phyloP scores from a whole-genome alignment of 768 basidiomycete genomes.

The Gloeostereum incarnatum region DNA sequence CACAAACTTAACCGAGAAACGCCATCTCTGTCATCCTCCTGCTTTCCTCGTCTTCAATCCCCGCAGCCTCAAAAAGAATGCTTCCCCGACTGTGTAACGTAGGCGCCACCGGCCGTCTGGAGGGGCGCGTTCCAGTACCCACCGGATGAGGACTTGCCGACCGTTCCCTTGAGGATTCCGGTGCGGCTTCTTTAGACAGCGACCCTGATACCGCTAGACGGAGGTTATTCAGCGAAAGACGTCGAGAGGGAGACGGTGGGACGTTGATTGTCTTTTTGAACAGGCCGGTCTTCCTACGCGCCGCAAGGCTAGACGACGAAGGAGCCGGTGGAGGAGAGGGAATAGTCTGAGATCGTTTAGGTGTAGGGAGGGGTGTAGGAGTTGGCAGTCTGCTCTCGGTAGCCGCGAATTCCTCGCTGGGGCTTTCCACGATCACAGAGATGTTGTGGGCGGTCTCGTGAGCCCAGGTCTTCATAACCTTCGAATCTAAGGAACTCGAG shows the following conservation, averaged over 20 bases:
- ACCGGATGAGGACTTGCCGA: slow-evolving; percentile 4
- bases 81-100: slow-evolving; percentile 51
- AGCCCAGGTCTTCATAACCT: slow-evolving; percentile 1
- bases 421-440: too few relatives aligned
- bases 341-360: too few relatives aligned
- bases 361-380: too few relatives aligned
- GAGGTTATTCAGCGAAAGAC: too few relatives aligned
- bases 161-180: too few relatives aligned
- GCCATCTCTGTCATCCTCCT: slow-evolving; percentile 65
- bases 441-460: neutral
- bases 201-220: too few relatives aligned
- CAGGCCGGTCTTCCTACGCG: neutral
- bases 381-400: too few relatives aligned
- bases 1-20: slow-evolving; percentile 46
- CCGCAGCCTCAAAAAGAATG: slow-evolving; percentile 41
- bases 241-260: too few relatives aligned
- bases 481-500: slow-evolving; percentile 11
- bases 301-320: too few relatives aligned
- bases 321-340: too few relatives aligned
- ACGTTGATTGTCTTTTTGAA: neutral
- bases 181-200: too few relatives aligned
- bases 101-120: slow-evolving; percentile 39
- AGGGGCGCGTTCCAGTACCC: slow-evolving; percentile 6
- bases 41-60: slow-evolving; percentile 60
- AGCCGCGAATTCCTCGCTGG: too few relatives aligned